Base-by-base conservation (phyloP, 768 basidiomycete species). In the Pulveroboletus sp. region DNA sequence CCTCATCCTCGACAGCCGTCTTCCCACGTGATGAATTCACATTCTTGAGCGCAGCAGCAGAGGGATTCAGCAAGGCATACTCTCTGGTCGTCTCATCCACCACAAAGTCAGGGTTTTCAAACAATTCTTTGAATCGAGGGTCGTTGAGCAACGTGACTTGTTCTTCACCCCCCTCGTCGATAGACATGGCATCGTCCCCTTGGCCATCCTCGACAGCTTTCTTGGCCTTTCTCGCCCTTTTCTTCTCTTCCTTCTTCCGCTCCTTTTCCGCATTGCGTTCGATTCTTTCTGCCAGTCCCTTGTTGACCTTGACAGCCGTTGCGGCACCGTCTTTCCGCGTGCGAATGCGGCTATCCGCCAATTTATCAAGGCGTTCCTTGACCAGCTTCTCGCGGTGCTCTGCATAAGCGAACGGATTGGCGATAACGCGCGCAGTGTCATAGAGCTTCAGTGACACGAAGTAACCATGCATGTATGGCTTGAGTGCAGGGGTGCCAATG, bases 381-480 rank as follows among this genome's bases (percentile, higher is more conserved):
- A 97, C 79, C 63, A 92, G 71, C 61, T 85, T 86, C 67, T 95
- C 93, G 54, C 93, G 87, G 67, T 97, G 85, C 62, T 99, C 97
- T 34, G 84, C 85, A 66, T 98, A 97, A 10, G 87, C 92, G 65
- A 92, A 94, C 2, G 97, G 97, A 72, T 98, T 97, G 48, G 93
- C 87, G 57, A 98, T 94, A 55, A 95, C 80, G 27, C 94, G 85
- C 2, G 97, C 97, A 43, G 94, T 87, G 59, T 94, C 91, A 73
- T 98, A 98, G 6, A 98, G 81, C 61, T 93, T 91, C 70, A 98
- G 84, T 5, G 94, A 90, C 53, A 97, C 70, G 74, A 99, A 98
- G 81, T 94, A 98, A 36, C 97, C 97, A 69, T 99, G 97, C 95
- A 99, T 97, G 71, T 98, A 99, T 5, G 97, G 97, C 69, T 95